Conservation (phyloP, 257 asterid genomes). For the Anisodus acutangulus region DNA sequence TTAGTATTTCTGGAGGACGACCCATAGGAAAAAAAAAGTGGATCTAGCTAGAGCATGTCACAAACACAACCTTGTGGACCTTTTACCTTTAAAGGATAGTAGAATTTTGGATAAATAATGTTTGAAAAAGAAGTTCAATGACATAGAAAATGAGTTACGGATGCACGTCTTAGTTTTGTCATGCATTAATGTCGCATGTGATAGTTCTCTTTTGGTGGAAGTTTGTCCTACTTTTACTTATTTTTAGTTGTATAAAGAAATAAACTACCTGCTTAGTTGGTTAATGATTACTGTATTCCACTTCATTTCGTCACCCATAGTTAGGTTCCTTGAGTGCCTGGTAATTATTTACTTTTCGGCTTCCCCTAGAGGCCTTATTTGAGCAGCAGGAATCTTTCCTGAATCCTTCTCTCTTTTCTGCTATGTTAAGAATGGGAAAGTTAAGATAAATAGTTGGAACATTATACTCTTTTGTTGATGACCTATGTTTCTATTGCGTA, state of each 20-base stretch:
- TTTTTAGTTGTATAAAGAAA: background rate
- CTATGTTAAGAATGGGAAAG: background rate
- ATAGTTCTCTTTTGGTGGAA: slow-evolving; percentile 6
- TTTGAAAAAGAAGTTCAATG: background rate
- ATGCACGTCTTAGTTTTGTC: background rate
- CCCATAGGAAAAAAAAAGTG: background rate
- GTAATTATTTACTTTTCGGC: background rate
- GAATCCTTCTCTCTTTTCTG: background rate
- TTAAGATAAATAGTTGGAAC: background rate
- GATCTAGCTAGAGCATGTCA: background rate
- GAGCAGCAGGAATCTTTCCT: slow-evolving; percentile 19
- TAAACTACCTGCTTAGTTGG: background rate
- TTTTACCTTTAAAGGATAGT: background rate
- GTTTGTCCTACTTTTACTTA: background rate
- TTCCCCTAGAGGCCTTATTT: background rate
- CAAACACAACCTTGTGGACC: slow-evolving; percentile 10
- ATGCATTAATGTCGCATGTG: background rate
- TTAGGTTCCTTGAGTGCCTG: slow-evolving; percentile 5
- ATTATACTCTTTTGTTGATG: slow-evolving; percentile 7
- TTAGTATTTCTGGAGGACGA: background rate
- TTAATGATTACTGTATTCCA: slow-evolving; percentile 7
- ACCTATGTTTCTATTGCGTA: background rate
- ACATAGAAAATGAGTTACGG: background rate
- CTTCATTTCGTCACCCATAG: background rate
- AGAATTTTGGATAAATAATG: background rate